These are phyloP conservation scores for Plasmodium chabaudi DNA, from an alignment of 169 alveolate genomes.

Conservation along the genomic window DNA sequence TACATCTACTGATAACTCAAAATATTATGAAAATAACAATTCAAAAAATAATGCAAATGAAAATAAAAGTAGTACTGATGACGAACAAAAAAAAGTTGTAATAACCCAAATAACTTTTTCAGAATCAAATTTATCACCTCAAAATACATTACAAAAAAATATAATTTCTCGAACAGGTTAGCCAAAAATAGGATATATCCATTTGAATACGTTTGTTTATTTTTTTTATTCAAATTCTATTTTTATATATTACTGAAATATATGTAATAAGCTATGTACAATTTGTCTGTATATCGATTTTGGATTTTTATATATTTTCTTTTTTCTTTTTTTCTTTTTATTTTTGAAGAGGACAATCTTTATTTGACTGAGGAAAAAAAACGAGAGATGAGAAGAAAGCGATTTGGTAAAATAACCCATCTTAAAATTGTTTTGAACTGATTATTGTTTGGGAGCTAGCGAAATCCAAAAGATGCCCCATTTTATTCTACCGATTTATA, in stretches of 20 bases:
- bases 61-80: constrained; percentile 9
- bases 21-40: constrained; percentile 13
- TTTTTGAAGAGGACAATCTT: constrained; percentile 17
- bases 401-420: constrained; percentile 48
- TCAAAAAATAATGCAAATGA: constrained; percentile 1
- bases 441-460: not conserved
- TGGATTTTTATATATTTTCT: not conserved
- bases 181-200: not conserved
- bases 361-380: constrained; percentile 68
- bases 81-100: constrained; percentile 23
- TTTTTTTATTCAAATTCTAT: not conserved
- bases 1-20: constrained; percentile 11
- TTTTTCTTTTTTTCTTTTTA: constrained; percentile 8
- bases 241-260: not conserved
- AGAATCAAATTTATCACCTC: constrained; percentile 25
- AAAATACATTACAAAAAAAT: constrained; percentile 53
- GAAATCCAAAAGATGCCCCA: too few species aligned
- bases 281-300: not conserved
- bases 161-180: constrained; percentile 21
- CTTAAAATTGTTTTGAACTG: too few species aligned
- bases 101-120: constrained; percentile 64
- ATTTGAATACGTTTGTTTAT: not conserved
- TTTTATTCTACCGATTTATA: too few species aligned
- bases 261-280: not conserved
- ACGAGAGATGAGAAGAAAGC: constrained; percentile 44